phyloP scores from a whole-genome alignment of 2,329 filamentous ascomycete species.

The Paracoccidioides brasiliensis region DNA sequence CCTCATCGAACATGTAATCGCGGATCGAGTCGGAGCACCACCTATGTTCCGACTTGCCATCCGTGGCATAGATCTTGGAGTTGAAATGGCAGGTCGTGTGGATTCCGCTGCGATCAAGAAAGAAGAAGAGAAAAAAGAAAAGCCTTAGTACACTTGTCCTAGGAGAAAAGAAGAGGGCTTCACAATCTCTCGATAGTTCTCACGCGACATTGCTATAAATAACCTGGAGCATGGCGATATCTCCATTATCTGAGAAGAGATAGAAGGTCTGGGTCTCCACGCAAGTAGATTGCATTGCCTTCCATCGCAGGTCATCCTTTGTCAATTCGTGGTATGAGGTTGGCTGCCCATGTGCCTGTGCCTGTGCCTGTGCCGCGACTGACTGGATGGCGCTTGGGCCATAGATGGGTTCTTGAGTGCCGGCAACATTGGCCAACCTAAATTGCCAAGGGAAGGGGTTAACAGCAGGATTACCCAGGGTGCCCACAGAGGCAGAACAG shows the following conservation, averaged over 20 bases:
- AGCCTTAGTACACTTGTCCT: slow-evolving; percentile 4
- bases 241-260: slow-evolving; percentile 64
- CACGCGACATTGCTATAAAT: slow-evolving; percentile 98
- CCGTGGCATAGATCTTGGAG: slow-evolving; percentile 75
- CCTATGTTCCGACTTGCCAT: slow-evolving; percentile 57
- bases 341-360: slow-evolving; percentile 71
- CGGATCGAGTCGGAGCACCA: slow-evolving; percentile 73
- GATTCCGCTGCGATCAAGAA: slow-evolving; percentile 51
- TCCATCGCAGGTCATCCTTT: slow-evolving; percentile 72
- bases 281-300: slow-evolving; percentile 63
- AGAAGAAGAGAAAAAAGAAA: neutral
- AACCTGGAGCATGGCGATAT: slow-evolving; percentile 69
- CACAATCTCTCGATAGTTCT: slow-evolving; percentile 20
- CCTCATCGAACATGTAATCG: slow-evolving; percentile 72
- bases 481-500: slow-evolving; percentile 2
- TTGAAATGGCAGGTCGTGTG: slow-evolving; percentile 89
- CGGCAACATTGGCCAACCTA: slow-evolving; percentile 63
- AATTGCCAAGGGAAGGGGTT: slow-evolving; percentile 3
- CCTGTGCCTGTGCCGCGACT: slow-evolving; percentile 71
- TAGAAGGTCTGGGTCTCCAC: slow-evolving; percentile 97
- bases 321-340: slow-evolving; percentile 69
- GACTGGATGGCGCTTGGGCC: slow-evolving; percentile 77
- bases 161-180: neutral
- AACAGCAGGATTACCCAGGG: slow-evolving; percentile 8
- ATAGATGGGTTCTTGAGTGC: slow-evolving; percentile 93